A percentile compares a stretch with the other conserved stretches of the same genome.
phyloP scores from a whole-genome alignment of 202 grass and related monocot species.

The Eragrostis tef region DNA sequence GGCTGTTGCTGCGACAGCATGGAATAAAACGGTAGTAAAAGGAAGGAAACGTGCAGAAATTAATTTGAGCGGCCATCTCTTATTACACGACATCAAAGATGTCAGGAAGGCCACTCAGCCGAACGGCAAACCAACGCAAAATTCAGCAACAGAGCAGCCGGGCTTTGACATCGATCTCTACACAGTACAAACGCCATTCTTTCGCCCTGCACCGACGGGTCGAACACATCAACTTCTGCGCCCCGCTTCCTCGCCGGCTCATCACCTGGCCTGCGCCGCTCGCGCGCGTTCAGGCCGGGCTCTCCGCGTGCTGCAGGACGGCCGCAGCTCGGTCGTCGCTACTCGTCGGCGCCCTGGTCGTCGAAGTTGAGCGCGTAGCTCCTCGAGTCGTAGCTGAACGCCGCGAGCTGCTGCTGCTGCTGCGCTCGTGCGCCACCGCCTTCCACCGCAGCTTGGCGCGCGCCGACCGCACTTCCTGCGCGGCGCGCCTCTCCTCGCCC shows the following conservation, averaged over 20 bases:
- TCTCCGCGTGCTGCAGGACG: too few relatives aligned
- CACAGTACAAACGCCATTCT: too few relatives aligned
- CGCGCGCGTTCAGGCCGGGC: too few relatives aligned
- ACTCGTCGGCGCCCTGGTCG: constrained; percentile 51
- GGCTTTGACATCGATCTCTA: too few relatives aligned
- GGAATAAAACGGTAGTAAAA: too few relatives aligned
- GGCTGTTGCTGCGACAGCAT: too few relatives aligned
- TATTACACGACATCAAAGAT: not conserved
- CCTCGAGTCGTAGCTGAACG: constrained; percentile 66
- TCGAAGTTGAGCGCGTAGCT: constrained; percentile 75
- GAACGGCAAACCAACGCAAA: too few relatives aligned
- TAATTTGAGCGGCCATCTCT: not conserved
- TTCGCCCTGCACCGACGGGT: too few relatives aligned
- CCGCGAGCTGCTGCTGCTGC: constrained; percentile 34
- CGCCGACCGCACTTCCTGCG: constrained; percentile 51
- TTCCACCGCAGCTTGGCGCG: constrained; percentile 63
- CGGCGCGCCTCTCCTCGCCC: constrained; percentile 42
- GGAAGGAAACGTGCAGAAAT: not conserved
- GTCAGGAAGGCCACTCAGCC: not conserved
- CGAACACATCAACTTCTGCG: too few relatives aligned
- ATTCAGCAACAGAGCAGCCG: too few relatives aligned
- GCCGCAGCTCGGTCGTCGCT: not conserved
- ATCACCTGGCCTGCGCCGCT: too few relatives aligned
- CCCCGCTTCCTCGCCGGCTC: too few relatives aligned
- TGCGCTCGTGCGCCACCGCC: constrained; percentile 59